Evolutionary conservation across 2,329 filamentous ascomycete genomes (phyloP), one percentile per base, ranked within the genome.

Genomic region (Arthrobotrys sphaeroides): DNA sequence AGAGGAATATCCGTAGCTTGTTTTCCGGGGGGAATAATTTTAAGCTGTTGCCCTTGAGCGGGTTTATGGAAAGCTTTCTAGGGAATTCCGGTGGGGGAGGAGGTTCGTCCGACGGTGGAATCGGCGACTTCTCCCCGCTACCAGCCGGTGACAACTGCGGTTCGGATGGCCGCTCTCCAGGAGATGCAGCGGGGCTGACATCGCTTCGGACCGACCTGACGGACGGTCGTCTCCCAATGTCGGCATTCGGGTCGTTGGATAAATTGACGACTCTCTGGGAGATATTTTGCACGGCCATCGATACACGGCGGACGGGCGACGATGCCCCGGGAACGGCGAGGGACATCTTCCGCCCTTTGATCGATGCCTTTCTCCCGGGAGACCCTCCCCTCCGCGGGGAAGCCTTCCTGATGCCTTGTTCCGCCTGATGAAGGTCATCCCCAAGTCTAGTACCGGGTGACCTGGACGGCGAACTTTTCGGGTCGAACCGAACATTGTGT

Each of bases 221-320:
- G 2, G 73, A 77, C 10, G 73, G 89, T 77, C 91, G 89, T 81
- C 97, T 93, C 13, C 94, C 86, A 18, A 92, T 84, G 79, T 97
- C 92, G 3, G 90, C 90, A 80, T 79, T 79, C 2, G 79, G 78
- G 26, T 98, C 95, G 81, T 96, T 96, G 83, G 93, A 97, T 79
- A 99, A 88, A 81, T 98, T 98, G 80, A 99, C 95, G 67, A 99
- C 94, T 84, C 95, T 92, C 84, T 97, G 94, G 31, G 96, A 98
- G 89, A 99, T 96, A 78, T 89, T 89, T 77, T 79, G 79, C 24
- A 80, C 77, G 9, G 79, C 85, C 82, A 80, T 87, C 81, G 80
- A 87, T 84, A 73, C 86, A 67, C 86, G 82, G 49, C 83, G 82
- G 51, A 87, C 81, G 20, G 85, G 84, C 40, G 85, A 86, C 24